phyloP scores from a whole-genome alignment of 768 basidiomycete species.

The Rhizopogon vulgaris region DNA sequence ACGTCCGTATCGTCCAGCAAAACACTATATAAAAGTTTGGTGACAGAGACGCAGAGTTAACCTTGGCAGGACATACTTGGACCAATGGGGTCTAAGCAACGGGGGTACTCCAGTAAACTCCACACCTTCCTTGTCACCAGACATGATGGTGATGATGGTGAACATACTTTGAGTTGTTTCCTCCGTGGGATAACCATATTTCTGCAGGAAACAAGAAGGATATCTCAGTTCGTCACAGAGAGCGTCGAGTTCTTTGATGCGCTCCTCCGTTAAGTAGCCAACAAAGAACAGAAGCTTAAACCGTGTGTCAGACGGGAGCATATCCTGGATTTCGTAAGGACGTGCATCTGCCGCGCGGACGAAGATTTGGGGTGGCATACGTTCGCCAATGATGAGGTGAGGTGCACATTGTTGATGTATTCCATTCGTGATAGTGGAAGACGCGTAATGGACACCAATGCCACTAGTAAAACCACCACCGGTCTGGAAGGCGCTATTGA shows the following conservation, averaged over 20 bases:
- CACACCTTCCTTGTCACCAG: conserved; percentile 25
- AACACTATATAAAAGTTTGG: conserved; percentile 18
- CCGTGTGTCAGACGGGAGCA: conserved; percentile 30
- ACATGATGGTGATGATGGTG: conserved; percentile 19
- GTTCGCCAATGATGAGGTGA: conserved; percentile 31
- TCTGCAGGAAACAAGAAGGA: conserved; percentile 22
- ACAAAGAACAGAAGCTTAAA: conserved; percentile 33
- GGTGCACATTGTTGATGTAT: conserved; percentile 26
- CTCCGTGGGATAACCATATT: conserved; percentile 10
- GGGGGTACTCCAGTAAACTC: conserved; percentile 29
- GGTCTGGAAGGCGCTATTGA: conserved; percentile 28
- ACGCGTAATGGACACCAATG: conserved; percentile 34
- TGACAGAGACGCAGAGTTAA: background rate
- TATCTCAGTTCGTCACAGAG: conserved; percentile 21
- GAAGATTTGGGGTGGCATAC: conserved; percentile 30
- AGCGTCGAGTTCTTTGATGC: conserved; percentile 13
- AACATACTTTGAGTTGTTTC: conserved; percentile 23
- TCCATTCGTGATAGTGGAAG: conserved; percentile 28
- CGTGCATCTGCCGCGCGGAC: conserved; percentile 31
- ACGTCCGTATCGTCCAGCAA: conserved; percentile 31
- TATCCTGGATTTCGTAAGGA: conserved; percentile 34
- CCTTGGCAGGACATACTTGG: conserved; percentile 27
- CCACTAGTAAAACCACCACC: conserved; percentile 32
- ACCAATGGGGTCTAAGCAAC: conserved; percentile 34
- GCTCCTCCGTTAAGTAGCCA: conserved; percentile 20